These are phyloP conservation scores for Blastomyces emzantsi DNA, from an alignment of 2,329 filamentous ascomycete species.

Conservation along the genomic window DNA sequence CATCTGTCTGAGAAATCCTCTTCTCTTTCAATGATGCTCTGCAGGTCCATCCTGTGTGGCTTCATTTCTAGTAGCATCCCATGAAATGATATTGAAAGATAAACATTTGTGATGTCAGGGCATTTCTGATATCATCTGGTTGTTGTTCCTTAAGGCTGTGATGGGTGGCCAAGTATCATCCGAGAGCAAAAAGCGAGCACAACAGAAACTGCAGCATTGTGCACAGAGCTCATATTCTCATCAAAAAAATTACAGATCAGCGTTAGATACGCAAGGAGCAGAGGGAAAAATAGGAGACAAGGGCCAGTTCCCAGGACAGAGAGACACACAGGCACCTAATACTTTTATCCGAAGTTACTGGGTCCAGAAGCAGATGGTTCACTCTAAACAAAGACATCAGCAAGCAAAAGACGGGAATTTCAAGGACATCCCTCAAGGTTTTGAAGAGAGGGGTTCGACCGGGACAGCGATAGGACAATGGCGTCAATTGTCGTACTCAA, in stretches of 20 bases:
- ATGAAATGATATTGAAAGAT: not conserved
- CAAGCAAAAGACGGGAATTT: too few species aligned
- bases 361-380: too few species aligned
- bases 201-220: constrained; percentile 3
- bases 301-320: too few species aligned
- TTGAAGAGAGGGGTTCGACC: too few species aligned
- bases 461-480: too few species aligned
- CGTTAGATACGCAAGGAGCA: not conserved
- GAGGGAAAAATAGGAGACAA: too few species aligned
- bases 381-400: too few species aligned
- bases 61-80: too few species aligned
- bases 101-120: not conserved
- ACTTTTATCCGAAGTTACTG: too few species aligned
- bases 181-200: constrained; percentile 1
- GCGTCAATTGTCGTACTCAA: too few species aligned
- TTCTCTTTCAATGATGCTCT: not conserved
- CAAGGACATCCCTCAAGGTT: too few species aligned
- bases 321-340: too few species aligned
- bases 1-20: not conserved
- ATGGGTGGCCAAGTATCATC: not conserved
- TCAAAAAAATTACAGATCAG: not conserved
- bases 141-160: not conserved
- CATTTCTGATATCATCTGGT: not conserved
- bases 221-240: not conserved
- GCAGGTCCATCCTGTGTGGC: not conserved